These are phyloP conservation scores for Lipomyces yamadae DNA, from an alignment of 805 yeast species.

Conservation along the genomic window DNA sequence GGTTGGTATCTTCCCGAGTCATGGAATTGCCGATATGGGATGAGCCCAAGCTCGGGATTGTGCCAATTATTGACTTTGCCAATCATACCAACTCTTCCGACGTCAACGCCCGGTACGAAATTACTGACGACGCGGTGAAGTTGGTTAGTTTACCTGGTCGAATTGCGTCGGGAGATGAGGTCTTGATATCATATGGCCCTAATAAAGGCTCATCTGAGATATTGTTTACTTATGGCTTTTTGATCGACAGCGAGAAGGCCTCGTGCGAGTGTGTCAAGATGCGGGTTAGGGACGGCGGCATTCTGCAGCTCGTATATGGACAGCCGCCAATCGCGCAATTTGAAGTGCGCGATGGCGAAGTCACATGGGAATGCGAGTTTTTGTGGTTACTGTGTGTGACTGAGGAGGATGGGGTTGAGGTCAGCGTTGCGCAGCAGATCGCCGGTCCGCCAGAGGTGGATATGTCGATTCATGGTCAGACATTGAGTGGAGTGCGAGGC, in stretches of 20 bases:
- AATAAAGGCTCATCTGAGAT: slow-evolving; percentile 46
- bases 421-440: slow-evolving; percentile 17
- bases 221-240: slow-evolving; percentile 50
- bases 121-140: slow-evolving; percentile 45
- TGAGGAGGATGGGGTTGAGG: slow-evolving; percentile 27
- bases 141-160: slow-evolving; percentile 10
- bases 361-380: slow-evolving; percentile 34
- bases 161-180: slow-evolving; percentile 40
- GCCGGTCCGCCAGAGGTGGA: slow-evolving; percentile 23
- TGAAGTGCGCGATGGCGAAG: slow-evolving; percentile 6
- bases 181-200: slow-evolving; percentile 47
- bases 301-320: slow-evolving; percentile 27
- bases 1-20: slow-evolving; percentile 47
- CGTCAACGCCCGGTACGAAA: slow-evolving; percentile 48
- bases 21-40: slow-evolving; percentile 42
- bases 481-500: slow-evolving; percentile 18
- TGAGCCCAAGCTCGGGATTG: slow-evolving; percentile 50
- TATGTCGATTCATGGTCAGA: slow-evolving; percentile 13
- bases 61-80: slow-evolving; percentile 60
- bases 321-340: slow-evolving; percentile 26
- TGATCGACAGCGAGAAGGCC: slow-evolving; percentile 4
- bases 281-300: slow-evolving; percentile 24
- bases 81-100: slow-evolving; percentile 49
- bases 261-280: slow-evolving; percentile 25
- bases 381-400: slow-evolving; percentile 31